Base-by-base conservation (phyloP, 495 filamentous ascomycete species). In the Aspergillus taichungensis region DNA sequence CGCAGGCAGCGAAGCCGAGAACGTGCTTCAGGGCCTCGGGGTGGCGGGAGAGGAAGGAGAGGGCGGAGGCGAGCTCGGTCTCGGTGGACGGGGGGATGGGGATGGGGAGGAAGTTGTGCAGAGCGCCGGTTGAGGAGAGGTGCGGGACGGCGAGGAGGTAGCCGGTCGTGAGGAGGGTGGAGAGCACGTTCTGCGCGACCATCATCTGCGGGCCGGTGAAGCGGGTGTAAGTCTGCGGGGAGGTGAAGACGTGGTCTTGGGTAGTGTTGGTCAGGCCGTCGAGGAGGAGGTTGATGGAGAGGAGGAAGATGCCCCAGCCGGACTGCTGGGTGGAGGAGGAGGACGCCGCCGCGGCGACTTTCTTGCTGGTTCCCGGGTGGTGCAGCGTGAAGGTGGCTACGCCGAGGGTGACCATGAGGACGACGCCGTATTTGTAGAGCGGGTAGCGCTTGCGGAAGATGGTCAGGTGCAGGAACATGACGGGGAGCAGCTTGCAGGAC, bases 121-220 rank as follows among this genome's bases (percentile, higher is more conserved):
- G 75, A 11, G 87, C 37, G 6, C 75, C 71, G 5, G 82, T 83
- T 40, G 72, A 67, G 0, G 81, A 83, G 5, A 95, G 59, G 68
- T 82, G 86, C 6, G 94, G 94, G 51, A 80, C 82, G 13, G 90
- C 58, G 34, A 89, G 53, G 14, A 98, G 76, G 48, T 91, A 97
- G 1, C 62, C 54, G 30, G 78, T 70, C 3, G 88, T 97, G 40
- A 96, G 63, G 29, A 75, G 48, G 0, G 87, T 90, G 34, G 75
- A 81, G 52, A 97, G 79, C 30, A 94, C 63, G 55, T 96, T 97
- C 56, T 95, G 87, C n/a, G 91, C 94, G 47, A 88, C 88, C 92
- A 98, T 98, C 92, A 98, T 97, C 77, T 97, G 94, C 41, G 91
- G 88, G 2, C 94, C 94, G 10, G 78, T 74, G 64, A 89, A 94